Base-by-base conservation (phyloP, 306 rosid species). In the Quercus suber region DNA sequence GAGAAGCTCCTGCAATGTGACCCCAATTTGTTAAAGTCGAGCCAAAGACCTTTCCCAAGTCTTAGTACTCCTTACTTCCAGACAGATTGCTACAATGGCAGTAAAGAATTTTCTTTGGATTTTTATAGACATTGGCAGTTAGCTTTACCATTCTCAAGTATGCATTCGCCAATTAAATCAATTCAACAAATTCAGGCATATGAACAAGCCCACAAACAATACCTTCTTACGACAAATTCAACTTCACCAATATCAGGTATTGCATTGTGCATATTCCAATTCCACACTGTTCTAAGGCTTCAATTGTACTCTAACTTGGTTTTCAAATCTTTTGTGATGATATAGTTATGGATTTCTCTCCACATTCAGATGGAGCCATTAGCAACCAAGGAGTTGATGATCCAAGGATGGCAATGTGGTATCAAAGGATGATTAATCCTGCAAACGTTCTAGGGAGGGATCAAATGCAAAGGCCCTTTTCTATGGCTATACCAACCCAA, bases 1-100 rank as follows among this genome's bases (percentile, higher is more conserved):
- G 76, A 71, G 61, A 77, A 74, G 70, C 76, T 86, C 25, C 19
- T 80, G 17, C 67, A 69, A 52, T 61, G 53, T 12, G 87, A 80
- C 52, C 20, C 20, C 55, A 75, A 78, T 18, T 63, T 86, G 65
- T 45, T 28, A 0, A 35, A 61, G 71, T 33, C 77, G 81, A 80
- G 82, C 76, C 69, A 35, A 45, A 55, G 25, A 9, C 52, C 83
- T 6, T 83, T 69, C 37, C 89, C 85, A 1, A 77, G 70, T 17
- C 33, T 4, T 12, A 21, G 17, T 69, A 73, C 73, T 63, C 81
- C 79, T 5, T 80, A 69, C 49, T 83, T 86, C 65, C 61, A 25
- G 1, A 60, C 88, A 5, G 57, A 57, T 3, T 23, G 25, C 68
- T 8, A 68, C 52, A 25, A 75, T 15, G 59, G 73, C 7, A 2